Percentiles rank a stretch among this genome's conserved stretches.
phyloP scores from a whole-genome alignment of 352 stramenopile species.

The Thalassiosira hispida region DNA sequence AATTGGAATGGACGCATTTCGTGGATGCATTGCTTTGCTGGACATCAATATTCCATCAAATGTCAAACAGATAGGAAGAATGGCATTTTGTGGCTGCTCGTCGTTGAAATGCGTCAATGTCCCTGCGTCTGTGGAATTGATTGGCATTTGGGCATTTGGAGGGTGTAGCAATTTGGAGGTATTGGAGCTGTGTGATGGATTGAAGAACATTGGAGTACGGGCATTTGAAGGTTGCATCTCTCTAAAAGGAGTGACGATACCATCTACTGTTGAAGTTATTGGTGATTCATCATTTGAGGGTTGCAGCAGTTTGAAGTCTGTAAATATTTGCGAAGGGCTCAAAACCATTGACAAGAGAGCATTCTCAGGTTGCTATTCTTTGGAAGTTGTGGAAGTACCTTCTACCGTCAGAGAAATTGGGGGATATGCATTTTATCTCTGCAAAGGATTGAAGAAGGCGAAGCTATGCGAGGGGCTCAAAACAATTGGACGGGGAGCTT shows the following conservation, averaged over 20 bases:
- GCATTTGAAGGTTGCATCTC: too few relatives aligned
- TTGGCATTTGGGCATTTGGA: too few relatives aligned
- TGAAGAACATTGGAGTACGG: too few relatives aligned
- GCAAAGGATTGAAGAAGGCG: not conserved
- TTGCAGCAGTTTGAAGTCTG: not conserved
- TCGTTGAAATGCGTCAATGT: too few relatives aligned
- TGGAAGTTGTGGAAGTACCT: not conserved
- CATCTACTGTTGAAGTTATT: not conserved
- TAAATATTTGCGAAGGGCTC: not conserved
- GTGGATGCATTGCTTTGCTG: too few relatives aligned
- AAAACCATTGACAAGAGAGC: not conserved
- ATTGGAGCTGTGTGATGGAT: too few relatives aligned
- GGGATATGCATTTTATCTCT: not conserved
- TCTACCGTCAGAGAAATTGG: not conserved
- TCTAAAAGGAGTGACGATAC: not conserved
- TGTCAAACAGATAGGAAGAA: too few relatives aligned
- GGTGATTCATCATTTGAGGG: not conserved
- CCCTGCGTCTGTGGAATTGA: too few relatives aligned
- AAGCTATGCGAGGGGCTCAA: not conserved
- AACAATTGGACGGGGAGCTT: not conserved
- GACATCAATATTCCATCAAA: too few relatives aligned
- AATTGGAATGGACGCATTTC: too few relatives aligned
- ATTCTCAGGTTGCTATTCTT: not conserved
- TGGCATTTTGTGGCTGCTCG: too few relatives aligned
- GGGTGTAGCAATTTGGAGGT: too few relatives aligned